These are phyloP conservation scores for Kodamaea fukazawae DNA, from an alignment of 805 yeast genomes.

Conservation along the genomic window DNA sequence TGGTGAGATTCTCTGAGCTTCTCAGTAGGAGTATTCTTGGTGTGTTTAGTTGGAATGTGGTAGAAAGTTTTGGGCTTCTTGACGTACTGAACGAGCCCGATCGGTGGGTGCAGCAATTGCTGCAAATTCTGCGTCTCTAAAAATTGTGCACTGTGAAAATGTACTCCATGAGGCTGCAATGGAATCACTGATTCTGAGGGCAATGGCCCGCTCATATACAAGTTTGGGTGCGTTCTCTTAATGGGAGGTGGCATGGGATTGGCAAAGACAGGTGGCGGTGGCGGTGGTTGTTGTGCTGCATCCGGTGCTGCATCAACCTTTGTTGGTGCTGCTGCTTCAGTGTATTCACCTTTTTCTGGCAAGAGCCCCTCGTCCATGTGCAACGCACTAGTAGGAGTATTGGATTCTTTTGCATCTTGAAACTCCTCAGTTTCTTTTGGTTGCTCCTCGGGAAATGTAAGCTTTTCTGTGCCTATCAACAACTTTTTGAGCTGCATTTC, in stretches of 20 bases:
- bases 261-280: background rate
- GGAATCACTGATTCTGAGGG: background rate
- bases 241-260: too few relatives aligned
- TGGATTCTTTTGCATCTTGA: too few relatives aligned
- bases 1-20: slow-evolving; percentile 19
- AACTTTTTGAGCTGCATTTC: slow-evolving; percentile 15
- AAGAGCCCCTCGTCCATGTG: too few relatives aligned
- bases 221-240: too few relatives aligned
- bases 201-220: background rate
- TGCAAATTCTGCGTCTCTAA: background rate
- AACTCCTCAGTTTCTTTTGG: too few relatives aligned
- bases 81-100: background rate
- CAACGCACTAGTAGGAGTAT: too few relatives aligned
- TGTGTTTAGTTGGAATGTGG: slow-evolving; percentile 20
- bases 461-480: slow-evolving; percentile 16
- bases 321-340: background rate
- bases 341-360: too few relatives aligned
- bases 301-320: too few relatives aligned
- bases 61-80: slow-evolving; percentile 13
- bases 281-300: slow-evolving; percentile 3
- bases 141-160: too few relatives aligned
- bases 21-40: slow-evolving; percentile 11
- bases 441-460: slow-evolving; percentile 15
- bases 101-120: slow-evolving; percentile 1
- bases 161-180: background rate